Evolutionary conservation across 495 filamentous ascomycete genomes (phyloP), one percentile per base, ranked within the genome.

Genomic region (Rhypophila decipiens): DNA sequence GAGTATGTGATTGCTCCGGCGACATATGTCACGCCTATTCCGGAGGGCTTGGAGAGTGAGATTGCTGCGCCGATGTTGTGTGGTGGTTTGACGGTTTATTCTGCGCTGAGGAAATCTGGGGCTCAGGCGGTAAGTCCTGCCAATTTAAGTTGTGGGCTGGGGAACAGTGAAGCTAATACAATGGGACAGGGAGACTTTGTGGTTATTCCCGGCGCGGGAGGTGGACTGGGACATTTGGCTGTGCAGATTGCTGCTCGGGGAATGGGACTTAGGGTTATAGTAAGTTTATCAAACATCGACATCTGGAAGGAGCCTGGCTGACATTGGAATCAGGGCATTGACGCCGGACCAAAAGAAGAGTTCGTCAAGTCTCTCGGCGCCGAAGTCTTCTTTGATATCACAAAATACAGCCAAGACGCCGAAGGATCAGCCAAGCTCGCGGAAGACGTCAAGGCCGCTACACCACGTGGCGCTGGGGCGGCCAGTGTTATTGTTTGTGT

Each of bases 21-120:
- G 4, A 75, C 75, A 59, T 82, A 86, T 53, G 82, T 86, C 18
- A 86, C 83, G 1, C 80, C 80, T 1, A 84, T 87, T 59, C 84
- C 84, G 5, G 82, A 84, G 4, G 65, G 57, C 4, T 64, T 86
- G 4, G 59, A 61, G 11, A 79, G 75, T 2, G 79, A 72, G 29
- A 63, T 73, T 13, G 84, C 83, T 8, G 83, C 84, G 0, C 84
- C 84, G 5, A 74, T 84, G 67, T 71, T 83, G 46, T 84, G 78
- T 62, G 80, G 74, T 12, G 78, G 80, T 15, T 68, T 82, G 11
- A 82, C 79, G 4, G 69, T 64, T 59, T 81, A 82, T 58, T 63
- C 74, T 5, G 79, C 75, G 13, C 64, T 83, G 15, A 74, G 74
- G 38, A 83, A 83, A 55, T 74, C 72, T 43, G 69, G 73, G 38